Evolutionary conservation across 148 eudicot genomes (phyloP).

Genomic region (Cornus suecica): DNA sequence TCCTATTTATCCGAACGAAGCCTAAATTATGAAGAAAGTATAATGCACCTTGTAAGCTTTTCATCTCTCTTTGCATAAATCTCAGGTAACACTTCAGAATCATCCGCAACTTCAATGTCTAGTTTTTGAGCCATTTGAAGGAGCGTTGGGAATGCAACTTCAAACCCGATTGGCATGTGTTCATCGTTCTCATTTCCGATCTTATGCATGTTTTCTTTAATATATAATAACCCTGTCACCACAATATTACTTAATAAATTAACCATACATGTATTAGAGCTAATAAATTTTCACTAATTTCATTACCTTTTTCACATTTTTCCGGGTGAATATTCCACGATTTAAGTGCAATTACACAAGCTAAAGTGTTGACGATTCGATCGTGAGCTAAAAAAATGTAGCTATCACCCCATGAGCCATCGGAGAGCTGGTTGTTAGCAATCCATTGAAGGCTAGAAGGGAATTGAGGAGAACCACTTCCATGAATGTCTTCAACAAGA

Average conservation of each 20-base stretch:
- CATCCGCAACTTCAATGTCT: conserved; percentile 47
- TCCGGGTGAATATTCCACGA: conserved; percentile 61
- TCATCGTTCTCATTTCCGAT: conserved; percentile 60
- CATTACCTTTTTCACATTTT: conserved; percentile 38
- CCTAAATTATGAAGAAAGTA: too few relatives aligned
- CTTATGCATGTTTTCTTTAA: conserved; percentile 56
- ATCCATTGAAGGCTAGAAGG: conserved; percentile 76
- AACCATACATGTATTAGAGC: not conserved
- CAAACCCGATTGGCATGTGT: conserved; percentile 95
- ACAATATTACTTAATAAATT: too few relatives aligned
- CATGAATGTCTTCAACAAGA: conserved; percentile 50
- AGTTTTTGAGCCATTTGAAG: conserved; percentile 58
- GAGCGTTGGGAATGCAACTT: conserved; percentile 82
- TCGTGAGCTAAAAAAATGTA: conserved; percentile 54
- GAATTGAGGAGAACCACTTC: conserved; percentile 54
- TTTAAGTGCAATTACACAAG: conserved; percentile 71
- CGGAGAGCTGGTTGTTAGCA: conserved; percentile 54
- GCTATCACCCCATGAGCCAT: conserved; percentile 84
- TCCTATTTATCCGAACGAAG: too few relatives aligned
- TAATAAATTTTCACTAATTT: not conserved
- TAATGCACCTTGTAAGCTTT: conserved; percentile 62
- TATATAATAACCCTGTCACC: conserved; percentile 45
- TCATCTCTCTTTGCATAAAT: conserved; percentile 56
- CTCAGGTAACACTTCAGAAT: conserved; percentile 48
- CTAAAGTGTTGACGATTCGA: conserved; percentile 63